Evolutionary conservation across 202 grass and related monocot species (phyloP).

Genomic region (Bolboschoenoplectus hybrid): DNA sequence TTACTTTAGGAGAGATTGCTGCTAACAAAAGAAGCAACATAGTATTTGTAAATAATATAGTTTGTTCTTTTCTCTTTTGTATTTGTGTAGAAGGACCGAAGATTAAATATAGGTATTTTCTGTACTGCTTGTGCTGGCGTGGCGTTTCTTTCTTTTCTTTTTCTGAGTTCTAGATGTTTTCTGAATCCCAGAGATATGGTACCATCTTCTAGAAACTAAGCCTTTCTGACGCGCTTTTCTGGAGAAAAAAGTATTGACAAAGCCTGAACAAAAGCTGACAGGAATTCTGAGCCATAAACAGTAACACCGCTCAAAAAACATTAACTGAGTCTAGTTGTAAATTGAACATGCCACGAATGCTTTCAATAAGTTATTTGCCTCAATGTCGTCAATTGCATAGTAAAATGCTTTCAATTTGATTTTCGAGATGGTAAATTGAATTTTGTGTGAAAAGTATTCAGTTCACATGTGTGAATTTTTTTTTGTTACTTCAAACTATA

Average conservation of each 20-base stretch:
- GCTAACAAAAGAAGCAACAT: slow-evolving; percentile 34
- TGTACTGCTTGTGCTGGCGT: not conserved
- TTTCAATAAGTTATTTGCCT: not conserved
- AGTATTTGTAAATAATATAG: slow-evolving; percentile 38
- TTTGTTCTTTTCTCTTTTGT: slow-evolving; percentile 29
- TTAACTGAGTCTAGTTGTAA: too few relatives aligned
- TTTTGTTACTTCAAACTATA: not conserved
- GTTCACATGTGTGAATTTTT: not conserved
- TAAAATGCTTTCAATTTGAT: too few relatives aligned
- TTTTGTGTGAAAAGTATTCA: not conserved
- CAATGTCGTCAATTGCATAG: not conserved
- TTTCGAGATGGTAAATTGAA: not conserved
- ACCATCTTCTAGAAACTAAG: not conserved
- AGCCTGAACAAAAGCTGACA: not conserved
- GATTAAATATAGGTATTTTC: slow-evolving; percentile 29
- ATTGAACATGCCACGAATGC: not conserved
- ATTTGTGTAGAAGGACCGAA: slow-evolving; percentile 4
- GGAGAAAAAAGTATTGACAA: not conserved
- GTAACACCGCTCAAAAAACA: too few relatives aligned
- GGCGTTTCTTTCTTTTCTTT: not conserved
- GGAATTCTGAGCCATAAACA: not conserved
- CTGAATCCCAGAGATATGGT: not conserved
- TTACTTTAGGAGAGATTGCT: slow-evolving; percentile 26
- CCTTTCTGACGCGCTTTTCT: not conserved
- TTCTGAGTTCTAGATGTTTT: not conserved